phyloP scores from a whole-genome alignment of 1,284 basidiomycete species.

The Sporisorium reilianum region DNA sequence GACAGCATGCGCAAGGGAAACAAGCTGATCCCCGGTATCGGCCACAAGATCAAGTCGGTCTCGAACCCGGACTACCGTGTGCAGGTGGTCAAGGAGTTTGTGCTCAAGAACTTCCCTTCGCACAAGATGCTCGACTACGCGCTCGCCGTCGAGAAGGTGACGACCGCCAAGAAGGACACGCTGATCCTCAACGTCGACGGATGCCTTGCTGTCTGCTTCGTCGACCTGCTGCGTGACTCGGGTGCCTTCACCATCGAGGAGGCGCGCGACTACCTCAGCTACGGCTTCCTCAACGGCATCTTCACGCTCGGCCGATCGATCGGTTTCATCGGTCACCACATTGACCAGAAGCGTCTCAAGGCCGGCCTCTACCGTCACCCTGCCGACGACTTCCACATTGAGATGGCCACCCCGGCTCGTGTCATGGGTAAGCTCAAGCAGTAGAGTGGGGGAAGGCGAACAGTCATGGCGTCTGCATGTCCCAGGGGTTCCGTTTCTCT shows the following conservation, averaged over 20 bases:
- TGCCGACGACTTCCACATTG: conserved; percentile 70
- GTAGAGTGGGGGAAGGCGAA: conserved; percentile 7
- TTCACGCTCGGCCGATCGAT: conserved; percentile 98
- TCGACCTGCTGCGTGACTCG: conserved; percentile 90
- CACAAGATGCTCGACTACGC: conserved; percentile 86
- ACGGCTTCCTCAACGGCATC: conserved; percentile 91
- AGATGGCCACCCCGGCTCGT: conserved; percentile 63
- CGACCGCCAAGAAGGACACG: conserved; percentile 97
- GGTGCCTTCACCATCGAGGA: conserved; percentile 96
- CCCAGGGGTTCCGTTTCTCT: conserved; percentile 17
- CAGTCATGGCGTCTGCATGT: conserved; percentile 11
- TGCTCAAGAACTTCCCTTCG: conserved; percentile 93
- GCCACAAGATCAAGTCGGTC: conserved; percentile 97
- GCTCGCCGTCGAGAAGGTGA: conserved; percentile 97
- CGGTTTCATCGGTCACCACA: conserved; percentile 94
- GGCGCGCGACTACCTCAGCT: conserved; percentile 94
- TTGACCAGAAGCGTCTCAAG: conserved; percentile 86
- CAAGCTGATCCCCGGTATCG: conserved; percentile 98
- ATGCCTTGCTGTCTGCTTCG: conserved; percentile 97
- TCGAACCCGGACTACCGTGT: conserved; percentile 76
- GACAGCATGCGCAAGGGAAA: conserved; percentile 94
- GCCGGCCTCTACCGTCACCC: conserved; percentile 68
- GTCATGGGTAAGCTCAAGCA: conserved; percentile 61
- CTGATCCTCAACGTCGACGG: conserved; percentile 80
- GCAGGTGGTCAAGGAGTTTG: conserved; percentile 97